Evolutionary conservation across 2,329 filamentous ascomycete species (phyloP), one percentile per base, ranked within the genome.

Genomic region (Fusarium pseudograminearum): DNA sequence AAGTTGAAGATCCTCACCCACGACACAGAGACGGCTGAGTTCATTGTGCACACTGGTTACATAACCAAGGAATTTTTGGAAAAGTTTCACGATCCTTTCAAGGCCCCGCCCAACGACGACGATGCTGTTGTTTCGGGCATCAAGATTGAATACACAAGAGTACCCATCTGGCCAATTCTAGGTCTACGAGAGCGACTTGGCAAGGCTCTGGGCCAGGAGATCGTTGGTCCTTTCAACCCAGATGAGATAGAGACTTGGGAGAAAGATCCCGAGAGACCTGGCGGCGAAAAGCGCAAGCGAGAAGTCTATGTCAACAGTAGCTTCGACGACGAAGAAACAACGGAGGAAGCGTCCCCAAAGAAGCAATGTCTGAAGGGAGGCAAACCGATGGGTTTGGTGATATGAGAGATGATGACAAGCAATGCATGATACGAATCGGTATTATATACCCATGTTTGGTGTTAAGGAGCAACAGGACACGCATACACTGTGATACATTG

Each of bases 131-230:
- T 77, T 5, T 61, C 74, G 15, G 80, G 81, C 4, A 76, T 89
- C 62, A 77, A 77, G 36, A 83, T 89, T 22, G 79, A 83, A 34
- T 83, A 84, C 72, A 79, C 79, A 3, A 80, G 80, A 10, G 84
- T 89, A 3, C 83, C 84, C 0, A 80, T 85, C 28, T 88, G 85
- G 85, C 87, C 87, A 0, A 80, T 87, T 8, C 73, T 86, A 1
- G 86, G 86, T 6, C 80, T 89, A 9, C 83, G 84, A 61, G 86
- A 88, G 73, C 82, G 87, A 8, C 78, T 89, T 1, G 85, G 84
- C 40, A 82, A 82, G 65, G 86, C 85, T 5, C 77, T 89, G 0
- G 86, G 86, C 10, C 75, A 77, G 20, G 85, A 87, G 5, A 69
- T 87, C 15, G 83, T 86, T 6, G 85, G 85, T 2, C 51, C 62